phyloP scores from a whole-genome alignment of 148 eudicot genomes.

The Nepenthes gracilis region DNA sequence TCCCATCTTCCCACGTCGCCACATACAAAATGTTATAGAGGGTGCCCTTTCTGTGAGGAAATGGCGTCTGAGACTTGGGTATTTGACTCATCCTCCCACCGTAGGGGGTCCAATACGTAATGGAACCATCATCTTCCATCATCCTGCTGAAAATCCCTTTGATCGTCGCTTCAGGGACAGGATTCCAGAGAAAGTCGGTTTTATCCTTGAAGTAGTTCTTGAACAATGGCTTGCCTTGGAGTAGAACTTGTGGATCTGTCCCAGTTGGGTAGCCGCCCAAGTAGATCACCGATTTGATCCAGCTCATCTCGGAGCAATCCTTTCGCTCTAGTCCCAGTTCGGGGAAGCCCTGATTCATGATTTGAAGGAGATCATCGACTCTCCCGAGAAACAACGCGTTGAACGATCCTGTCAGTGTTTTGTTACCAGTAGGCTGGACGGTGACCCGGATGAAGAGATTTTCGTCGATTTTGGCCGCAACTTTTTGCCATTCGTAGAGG shows the following conservation, averaged over 20 bases:
- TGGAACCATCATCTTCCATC: neutral
- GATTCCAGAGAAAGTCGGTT: constrained; percentile 3
- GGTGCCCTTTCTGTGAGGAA: constrained; percentile 7
- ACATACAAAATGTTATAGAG: constrained; percentile 8
- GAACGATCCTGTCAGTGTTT: neutral
- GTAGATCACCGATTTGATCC: constrained; percentile 9
- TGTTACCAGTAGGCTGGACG: neutral
- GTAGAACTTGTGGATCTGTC: neutral
- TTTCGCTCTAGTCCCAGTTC: constrained; percentile 4
- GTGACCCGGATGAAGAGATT: constrained; percentile 5
- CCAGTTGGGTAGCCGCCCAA: constrained; percentile 4
- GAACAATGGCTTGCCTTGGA: constrained; percentile 7
- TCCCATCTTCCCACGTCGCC: constrained; percentile 1
- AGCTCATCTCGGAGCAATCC: constrained; percentile 9
- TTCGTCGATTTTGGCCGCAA: constrained; percentile 1
- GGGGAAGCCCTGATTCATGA: constrained; percentile 6
- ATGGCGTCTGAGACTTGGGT: constrained; percentile 3
- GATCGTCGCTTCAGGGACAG: neutral
- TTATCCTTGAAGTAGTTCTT: constrained; percentile 7
- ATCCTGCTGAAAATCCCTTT: constrained; percentile 3
- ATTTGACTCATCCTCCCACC: constrained; percentile 9
- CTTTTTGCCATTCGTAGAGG: constrained; percentile 6
- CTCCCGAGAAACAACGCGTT: constrained; percentile 3
- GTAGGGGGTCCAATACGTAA: constrained; percentile 6
- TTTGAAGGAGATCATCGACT: neutral